Conservation (phyloP, 1,139 yeast genomes). For the Suhomyces ambrosiae region DNA sequence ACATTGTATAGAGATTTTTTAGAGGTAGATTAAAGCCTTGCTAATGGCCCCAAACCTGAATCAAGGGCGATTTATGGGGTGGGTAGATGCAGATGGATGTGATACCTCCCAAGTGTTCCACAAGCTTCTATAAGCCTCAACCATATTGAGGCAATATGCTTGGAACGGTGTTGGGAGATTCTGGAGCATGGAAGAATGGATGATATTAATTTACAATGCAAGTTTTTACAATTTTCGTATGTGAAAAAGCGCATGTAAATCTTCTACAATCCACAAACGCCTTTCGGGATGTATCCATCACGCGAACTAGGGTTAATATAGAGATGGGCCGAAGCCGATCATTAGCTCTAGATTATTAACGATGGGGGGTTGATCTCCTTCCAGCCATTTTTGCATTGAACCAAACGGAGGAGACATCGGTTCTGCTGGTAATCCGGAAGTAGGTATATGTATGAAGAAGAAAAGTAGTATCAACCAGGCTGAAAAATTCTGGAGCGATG, state of each 20-base stretch:
- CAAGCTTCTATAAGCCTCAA: neutral
- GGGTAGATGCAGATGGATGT: neutral
- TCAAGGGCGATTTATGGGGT: neutral
- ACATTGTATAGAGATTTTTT: neutral
- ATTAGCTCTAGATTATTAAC: constrained; percentile 36
- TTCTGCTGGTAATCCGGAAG: constrained; percentile 57
- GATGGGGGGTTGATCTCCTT: constrained; percentile 45
- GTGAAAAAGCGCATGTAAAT: neutral
- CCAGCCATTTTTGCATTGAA: constrained; percentile 54
- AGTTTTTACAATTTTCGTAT: too few species aligned
- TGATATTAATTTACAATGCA: too few species aligned
- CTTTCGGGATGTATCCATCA: constrained; percentile 39
- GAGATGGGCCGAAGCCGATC: constrained; percentile 1
- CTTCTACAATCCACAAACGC: neutral
- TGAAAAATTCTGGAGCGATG: constrained; percentile 4
- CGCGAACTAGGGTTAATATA: constrained; percentile 42
- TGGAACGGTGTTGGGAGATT: too few species aligned
- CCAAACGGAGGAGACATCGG: constrained; percentile 44
- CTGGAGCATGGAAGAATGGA: too few species aligned
- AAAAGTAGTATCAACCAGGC: constrained; percentile 7
- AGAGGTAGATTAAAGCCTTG: neutral
- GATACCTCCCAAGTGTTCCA: neutral
- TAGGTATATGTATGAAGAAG: constrained; percentile 34
- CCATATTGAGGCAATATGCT: too few species aligned
- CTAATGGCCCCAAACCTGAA: neutral